A percentile compares a stretch with the other conserved stretches of the same genome.
Evolutionary conservation across 345 rosid genomes (phyloP).

Genomic region (Theobroma cacao): DNA sequence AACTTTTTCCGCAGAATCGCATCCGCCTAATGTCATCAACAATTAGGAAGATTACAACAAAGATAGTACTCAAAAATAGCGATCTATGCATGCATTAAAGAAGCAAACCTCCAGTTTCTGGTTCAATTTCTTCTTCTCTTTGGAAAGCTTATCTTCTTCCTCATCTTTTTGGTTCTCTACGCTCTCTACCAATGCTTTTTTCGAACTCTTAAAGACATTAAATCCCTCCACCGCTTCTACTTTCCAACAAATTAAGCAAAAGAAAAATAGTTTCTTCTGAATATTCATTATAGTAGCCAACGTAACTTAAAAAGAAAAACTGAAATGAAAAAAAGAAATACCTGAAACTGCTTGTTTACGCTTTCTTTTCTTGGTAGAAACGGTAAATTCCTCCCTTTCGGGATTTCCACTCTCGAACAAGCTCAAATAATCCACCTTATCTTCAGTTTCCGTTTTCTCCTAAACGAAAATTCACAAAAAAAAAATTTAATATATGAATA

Average conservation of each 20-base stretch:
- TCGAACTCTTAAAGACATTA: conserved; percentile 65
- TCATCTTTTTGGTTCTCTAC: conserved; percentile 25
- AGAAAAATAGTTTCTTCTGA: neutral
- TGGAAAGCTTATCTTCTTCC: conserved; percentile 26
- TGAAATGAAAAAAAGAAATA: conserved; percentile 10
- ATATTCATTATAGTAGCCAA: neutral
- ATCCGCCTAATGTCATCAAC: conserved; percentile 51
- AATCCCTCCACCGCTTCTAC: conserved; percentile 70
- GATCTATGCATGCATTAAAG: neutral
- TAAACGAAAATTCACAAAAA: conserved; percentile 9
- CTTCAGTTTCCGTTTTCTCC: conserved; percentile 40
- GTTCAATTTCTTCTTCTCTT: conserved; percentile 52
- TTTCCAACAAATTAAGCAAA: neutral
- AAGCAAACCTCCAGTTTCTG: conserved; percentile 63
- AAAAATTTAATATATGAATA: neutral
- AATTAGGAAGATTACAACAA: neutral
- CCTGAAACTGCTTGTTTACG: conserved; percentile 53
- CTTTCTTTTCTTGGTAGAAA: conserved; percentile 52
- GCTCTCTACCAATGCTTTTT: conserved; percentile 18
- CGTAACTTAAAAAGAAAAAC: no score
- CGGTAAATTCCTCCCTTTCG: conserved; percentile 27
- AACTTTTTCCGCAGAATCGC: conserved; percentile 63
- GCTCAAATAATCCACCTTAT: conserved; percentile 29
- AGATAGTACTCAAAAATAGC: neutral
- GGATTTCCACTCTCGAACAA: conserved; percentile 37